Base-by-base conservation (phyloP, 306 rosid genomes). In the Vigna mungo region DNA sequence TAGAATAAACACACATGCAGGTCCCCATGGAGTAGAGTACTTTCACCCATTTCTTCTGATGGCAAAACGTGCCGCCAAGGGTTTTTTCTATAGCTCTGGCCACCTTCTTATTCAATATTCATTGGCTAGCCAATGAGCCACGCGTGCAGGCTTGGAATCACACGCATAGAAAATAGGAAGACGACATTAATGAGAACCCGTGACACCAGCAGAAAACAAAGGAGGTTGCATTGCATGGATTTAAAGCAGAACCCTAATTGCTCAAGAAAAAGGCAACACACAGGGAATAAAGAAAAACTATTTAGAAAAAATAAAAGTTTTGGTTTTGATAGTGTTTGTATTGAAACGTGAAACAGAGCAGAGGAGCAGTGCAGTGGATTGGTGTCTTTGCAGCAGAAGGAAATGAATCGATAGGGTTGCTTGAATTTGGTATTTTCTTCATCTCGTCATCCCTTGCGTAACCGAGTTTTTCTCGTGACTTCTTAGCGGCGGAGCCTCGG, bases 181-280 rank as follows among this genome's bases (percentile, higher is more conserved):
- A 49, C 23, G 39, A 51, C 53, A 62, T 71, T 82, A 70, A 82
- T 70, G 69, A 32, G 75, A 54, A 48, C 73, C 62, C 83, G 74
- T 83, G 86, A 77, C 6, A 2, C 23, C 6, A 80, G 56, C 80
- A 20, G 41, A 68, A 21, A 60, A 71, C 14, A 18, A 43, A 16
- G 46, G 30, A 21, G 56, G 74, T 54, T 27, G 39, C 14, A 21
- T 30, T 51, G 79, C 69, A 73, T 66, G 60, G 64, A 58, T 64
- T 47, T 44, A 20, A 30, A 13, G 49, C 23, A 25, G 69, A 56
- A 68, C 21, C 43, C 25, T 9, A 41, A 41, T 34, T 51, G 37
- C 54, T 36, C n/a, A 62, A 49, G 30, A 61, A 78, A 78, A 70
- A 69, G 7, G 30, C 59, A 74, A 55, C 4, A 49, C 9, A 3